These are phyloP conservation scores for Chalaropsis ovoidea DNA, from an alignment of 2,329 filamentous ascomycete genomes.

Conservation along the genomic window DNA sequence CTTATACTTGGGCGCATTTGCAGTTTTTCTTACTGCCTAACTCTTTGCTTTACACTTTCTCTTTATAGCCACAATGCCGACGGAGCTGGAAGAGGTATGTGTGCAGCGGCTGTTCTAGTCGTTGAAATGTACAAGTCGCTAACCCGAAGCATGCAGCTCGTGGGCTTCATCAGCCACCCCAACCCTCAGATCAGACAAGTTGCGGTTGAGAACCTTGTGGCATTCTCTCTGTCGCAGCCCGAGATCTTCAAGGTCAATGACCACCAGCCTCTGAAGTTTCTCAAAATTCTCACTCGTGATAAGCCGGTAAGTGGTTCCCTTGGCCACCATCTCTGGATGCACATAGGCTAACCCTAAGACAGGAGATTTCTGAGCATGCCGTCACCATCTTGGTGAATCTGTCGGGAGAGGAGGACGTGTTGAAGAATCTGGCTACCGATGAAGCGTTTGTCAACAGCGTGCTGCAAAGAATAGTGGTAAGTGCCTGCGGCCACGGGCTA, in stretches of 20 bases:
- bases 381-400: slow-evolving; percentile 84
- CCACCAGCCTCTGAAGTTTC: slow-evolving; percentile 67
- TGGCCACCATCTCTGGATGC: neutral
- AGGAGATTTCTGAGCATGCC: slow-evolving; percentile 89
- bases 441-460: slow-evolving; percentile 69
- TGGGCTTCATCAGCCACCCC: slow-evolving; percentile 85
- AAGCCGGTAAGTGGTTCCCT: slow-evolving; percentile 52
- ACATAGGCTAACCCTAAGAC: slow-evolving; percentile 21
- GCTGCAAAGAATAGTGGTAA: slow-evolving; percentile 62
- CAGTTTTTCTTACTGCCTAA: neutral
- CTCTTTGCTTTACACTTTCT: neutral
- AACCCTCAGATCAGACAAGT: slow-evolving; percentile 83
- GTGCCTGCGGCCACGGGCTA: slow-evolving; percentile 29
- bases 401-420: slow-evolving; percentile 63
- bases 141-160: slow-evolving; percentile 49
- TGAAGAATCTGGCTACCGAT: slow-evolving; percentile 64
- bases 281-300: slow-evolving; percentile 74
- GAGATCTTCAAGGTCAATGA: slow-evolving; percentile 74
- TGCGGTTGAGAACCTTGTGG: slow-evolving; percentile 76
- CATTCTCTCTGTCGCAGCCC: slow-evolving; percentile 64
- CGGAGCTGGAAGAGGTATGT: slow-evolving; percentile 63
- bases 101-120: neutral
- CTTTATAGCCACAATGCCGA: slow-evolving; percentile 47
- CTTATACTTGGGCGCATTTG: neutral
- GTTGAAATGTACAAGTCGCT: slow-evolving; percentile 3